A percentile compares a stretch with the other conserved stretches of the same genome.
Evolutionary conservation across 2,329 filamentous ascomycete genomes (phyloP).

Genomic region (Whalleya microplaca): DNA sequence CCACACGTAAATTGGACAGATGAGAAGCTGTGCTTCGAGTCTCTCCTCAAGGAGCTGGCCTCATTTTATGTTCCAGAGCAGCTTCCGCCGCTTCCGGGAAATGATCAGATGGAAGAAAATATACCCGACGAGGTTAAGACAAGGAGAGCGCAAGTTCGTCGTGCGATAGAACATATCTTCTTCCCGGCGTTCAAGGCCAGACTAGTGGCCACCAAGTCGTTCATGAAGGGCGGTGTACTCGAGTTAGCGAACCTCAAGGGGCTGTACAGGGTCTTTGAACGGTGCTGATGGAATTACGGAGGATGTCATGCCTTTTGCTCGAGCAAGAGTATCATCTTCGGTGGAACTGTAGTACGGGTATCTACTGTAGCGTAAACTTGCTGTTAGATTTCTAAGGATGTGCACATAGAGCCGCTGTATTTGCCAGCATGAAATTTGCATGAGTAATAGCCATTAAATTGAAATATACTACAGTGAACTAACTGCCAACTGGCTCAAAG

Average conservation of each 20-base stretch:
- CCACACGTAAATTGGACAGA: conserved; percentile 86
- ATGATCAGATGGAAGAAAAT: conserved; percentile 42
- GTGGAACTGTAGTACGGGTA: conserved; percentile 1
- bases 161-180: conserved; percentile 80
- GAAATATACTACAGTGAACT: too few relatives aligned
- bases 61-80: conserved; percentile 89
- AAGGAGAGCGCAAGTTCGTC: conserved; percentile 70
- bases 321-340: conserved; percentile 1
- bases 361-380: not conserved
- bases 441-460: too few relatives aligned
- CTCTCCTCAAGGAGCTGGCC: conserved; percentile 84
- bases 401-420: too few relatives aligned
- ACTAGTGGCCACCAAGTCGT: conserved; percentile 76
- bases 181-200: conserved; percentile 88
- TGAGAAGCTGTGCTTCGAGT: conserved; percentile 84
- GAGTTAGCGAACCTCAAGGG: conserved; percentile 93
- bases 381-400: not conserved
- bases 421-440: too few relatives aligned
- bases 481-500: too few relatives aligned
- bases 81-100: conserved; percentile 56
- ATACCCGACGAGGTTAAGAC: conserved; percentile 56
- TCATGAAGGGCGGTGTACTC: conserved; percentile 75
- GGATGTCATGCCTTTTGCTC: conserved; percentile 13
- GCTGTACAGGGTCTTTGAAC: conserved; percentile 91
- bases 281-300: conserved; percentile 63